Evolutionary conservation across 2,329 filamentous ascomycete species (phyloP).

Genomic region (Dactylella cylindrospora): DNA sequence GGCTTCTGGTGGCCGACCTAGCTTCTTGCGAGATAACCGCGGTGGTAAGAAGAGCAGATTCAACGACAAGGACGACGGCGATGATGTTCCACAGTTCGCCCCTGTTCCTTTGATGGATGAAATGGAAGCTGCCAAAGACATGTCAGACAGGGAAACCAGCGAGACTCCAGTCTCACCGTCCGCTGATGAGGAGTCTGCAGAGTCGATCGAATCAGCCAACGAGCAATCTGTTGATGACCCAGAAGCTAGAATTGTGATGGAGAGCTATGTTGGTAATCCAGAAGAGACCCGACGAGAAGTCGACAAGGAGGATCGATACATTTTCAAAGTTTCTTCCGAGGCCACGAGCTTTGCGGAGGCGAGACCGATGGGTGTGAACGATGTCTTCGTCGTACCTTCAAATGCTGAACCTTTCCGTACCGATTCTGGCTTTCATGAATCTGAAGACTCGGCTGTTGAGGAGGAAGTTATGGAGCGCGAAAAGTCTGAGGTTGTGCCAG

Average conservation of each 20-base stretch:
- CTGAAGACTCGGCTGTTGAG: conserved; percentile 17
- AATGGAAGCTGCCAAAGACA: conserved; percentile 43
- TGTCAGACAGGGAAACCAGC: conserved; percentile 48
- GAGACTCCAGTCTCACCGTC: conserved; percentile 11
- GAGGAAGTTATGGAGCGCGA: conserved; percentile 23
- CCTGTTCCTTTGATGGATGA: conserved; percentile 50
- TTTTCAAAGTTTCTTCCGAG: conserved; percentile 33
- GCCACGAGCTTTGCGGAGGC: conserved; percentile 24
- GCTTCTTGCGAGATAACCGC: conserved; percentile 50
- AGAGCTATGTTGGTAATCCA: conserved; percentile 38
- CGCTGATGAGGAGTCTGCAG: conserved; percentile 37
- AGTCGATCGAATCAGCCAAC: conserved; percentile 47
- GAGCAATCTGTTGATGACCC: conserved; percentile 16
- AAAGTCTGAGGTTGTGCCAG: conserved; percentile 11
- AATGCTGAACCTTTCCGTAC: conserved; percentile 20
- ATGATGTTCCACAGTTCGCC: conserved; percentile 75
- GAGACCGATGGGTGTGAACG: conserved; percentile 14
- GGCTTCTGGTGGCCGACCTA: conserved; percentile 63
- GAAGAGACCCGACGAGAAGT: conserved; percentile 21
- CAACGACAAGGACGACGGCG: conserved; percentile 65
- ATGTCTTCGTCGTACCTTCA: conserved; percentile 2
- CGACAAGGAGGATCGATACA: conserved; percentile 25
- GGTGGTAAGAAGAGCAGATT: conserved; percentile 67
- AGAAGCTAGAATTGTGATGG: conserved; percentile 5
- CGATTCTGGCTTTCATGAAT: conserved; percentile 16